Conservation (phyloP, 2,329 filamentous ascomycete species). For the Magnaporthiopsis poae region DNA sequence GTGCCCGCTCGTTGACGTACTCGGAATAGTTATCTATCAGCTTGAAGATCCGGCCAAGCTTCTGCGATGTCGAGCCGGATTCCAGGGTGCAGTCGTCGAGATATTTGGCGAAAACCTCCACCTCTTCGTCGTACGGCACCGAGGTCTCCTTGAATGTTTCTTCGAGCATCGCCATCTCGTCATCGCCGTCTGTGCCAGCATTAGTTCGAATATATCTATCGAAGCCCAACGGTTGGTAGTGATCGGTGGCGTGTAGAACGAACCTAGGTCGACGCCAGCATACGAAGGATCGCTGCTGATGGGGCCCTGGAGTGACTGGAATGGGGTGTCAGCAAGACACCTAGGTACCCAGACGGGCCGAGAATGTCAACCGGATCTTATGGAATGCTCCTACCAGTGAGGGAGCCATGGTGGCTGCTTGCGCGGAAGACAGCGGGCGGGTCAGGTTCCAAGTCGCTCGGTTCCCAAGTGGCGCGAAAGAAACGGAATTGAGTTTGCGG, state of each 20-base stretch:
- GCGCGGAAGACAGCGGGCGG: no score
- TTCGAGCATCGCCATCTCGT: constrained; percentile 23
- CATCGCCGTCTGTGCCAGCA: constrained; percentile 7
- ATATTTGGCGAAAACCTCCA: constrained; percentile 75
- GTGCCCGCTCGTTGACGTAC: constrained; percentile 38
- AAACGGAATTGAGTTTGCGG: neutral
- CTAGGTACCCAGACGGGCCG: neutral
- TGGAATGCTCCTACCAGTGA: neutral
- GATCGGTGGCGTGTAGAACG: neutral
- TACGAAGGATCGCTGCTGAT: neutral
- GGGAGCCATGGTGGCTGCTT: neutral
- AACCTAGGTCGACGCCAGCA: constrained; percentile 3
- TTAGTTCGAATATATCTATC: neutral
- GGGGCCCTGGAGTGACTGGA: neutral
- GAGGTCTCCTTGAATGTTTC: constrained; percentile 20
- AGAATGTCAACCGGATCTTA: neutral
- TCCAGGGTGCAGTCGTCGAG: constrained; percentile 62
- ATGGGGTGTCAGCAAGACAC: neutral
- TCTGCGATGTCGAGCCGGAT: constrained; percentile 39
- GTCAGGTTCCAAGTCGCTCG: neutral
- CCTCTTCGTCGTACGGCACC: constrained; percentile 65
- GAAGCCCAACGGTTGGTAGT: neutral
- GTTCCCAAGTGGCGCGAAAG: neutral
- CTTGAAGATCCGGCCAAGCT: constrained; percentile 56
- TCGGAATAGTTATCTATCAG: constrained; percentile 57